Percentiles rank a stretch among this genome's conserved stretches.
Evolutionary conservation across 2,329 filamentous ascomycete species (phyloP).

Genomic region (Pyrenophora graminea): DNA sequence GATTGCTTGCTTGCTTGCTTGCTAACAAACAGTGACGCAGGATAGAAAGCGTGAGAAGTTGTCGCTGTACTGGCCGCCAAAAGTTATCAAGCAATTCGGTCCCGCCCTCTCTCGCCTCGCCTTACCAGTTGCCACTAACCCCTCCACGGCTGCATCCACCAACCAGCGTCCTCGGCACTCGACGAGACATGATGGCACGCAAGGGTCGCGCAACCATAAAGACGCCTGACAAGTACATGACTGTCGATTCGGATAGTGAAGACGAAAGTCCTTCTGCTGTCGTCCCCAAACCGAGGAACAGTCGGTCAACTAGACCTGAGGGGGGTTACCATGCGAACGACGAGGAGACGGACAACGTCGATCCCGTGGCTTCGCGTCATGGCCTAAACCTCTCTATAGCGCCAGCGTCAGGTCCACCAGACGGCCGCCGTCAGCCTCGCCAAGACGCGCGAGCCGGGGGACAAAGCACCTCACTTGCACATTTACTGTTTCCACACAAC

Average conservation of each 20-base stretch:
- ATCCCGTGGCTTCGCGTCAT: constrained; percentile 18
- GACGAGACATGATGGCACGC: constrained; percentile 22
- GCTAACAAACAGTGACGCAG: constrained; percentile 14
- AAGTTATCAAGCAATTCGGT: constrained; percentile 29
- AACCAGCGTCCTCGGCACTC: constrained; percentile 22
- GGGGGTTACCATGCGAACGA: background rate
- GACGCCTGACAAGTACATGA: constrained; percentile 21
- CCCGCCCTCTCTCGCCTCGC: constrained; percentile 33
- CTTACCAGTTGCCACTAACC: constrained; percentile 33
- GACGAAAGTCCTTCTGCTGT: background rate
- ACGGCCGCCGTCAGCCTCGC: constrained; percentile 20
- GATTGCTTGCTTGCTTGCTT: background rate
- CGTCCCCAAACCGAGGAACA: background rate
- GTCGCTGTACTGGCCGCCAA: constrained; percentile 19
- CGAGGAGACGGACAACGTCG: constrained; percentile 13
- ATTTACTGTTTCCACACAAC: constrained; percentile 11
- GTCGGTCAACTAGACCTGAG: background rate
- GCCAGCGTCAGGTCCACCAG: constrained; percentile 7
- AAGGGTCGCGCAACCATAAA: constrained; percentile 32
- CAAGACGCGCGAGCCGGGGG: constrained; percentile 20
- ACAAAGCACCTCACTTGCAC: constrained; percentile 15
- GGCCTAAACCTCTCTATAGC: constrained; percentile 25
- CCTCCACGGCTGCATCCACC: constrained; percentile 19
- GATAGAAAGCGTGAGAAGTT: constrained; percentile 13
- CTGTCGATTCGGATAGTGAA: constrained; percentile 15